Evolutionary conservation across 805 yeast genomes (phyloP).

Genomic region (Komagataella pastoris): DNA sequence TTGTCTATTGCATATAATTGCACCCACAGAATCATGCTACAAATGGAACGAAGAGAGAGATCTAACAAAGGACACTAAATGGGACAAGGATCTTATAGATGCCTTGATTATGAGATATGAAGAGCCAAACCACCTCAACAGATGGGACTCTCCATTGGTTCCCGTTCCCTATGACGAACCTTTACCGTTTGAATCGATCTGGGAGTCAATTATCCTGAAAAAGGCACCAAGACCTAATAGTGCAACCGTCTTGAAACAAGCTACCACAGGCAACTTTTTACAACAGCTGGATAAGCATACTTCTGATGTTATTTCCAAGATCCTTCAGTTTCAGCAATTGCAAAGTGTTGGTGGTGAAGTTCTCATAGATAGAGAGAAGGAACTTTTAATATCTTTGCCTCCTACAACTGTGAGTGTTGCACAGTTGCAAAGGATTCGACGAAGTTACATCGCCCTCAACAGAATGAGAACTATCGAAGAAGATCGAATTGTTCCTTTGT

Average conservation of each 20-base stretch:
- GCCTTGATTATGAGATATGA: conserved; percentile 76
- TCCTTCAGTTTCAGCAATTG: conserved; percentile 50
- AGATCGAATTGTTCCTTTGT: conserved; percentile 55
- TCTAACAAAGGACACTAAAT: conserved; percentile 20
- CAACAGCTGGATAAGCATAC: conserved; percentile 70
- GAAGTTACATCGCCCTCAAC: conserved; percentile 75
- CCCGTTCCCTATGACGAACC: conserved; percentile 44
- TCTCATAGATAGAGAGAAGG: conserved; percentile 25
- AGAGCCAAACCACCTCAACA: conserved; percentile 73
- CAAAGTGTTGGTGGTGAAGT: conserved; percentile 34
- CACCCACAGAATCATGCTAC: conserved; percentile 46
- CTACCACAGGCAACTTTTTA: conserved; percentile 60
- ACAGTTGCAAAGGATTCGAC: conserved; percentile 68
- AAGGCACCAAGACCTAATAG: conserved; percentile 67
- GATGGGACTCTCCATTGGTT: conserved; percentile 94
- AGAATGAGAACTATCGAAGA: conserved; percentile 63
- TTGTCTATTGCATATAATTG: conserved; percentile 69
- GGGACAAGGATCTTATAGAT: conserved; percentile 50
- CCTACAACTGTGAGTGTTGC: conserved; percentile 48
- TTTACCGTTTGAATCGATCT: conserved; percentile 54
- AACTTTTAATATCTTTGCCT: conserved; percentile 49
- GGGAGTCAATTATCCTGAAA: conserved; percentile 46
- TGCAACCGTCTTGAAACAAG: conserved; percentile 75
- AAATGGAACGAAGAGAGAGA: conserved; percentile 39
- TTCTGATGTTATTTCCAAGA: conserved; percentile 44